Evolutionary conservation across 1,284 basidiomycete species (phyloP), one percentile per base, ranked within the genome.

Genomic region (Leccinum insolens): DNA sequence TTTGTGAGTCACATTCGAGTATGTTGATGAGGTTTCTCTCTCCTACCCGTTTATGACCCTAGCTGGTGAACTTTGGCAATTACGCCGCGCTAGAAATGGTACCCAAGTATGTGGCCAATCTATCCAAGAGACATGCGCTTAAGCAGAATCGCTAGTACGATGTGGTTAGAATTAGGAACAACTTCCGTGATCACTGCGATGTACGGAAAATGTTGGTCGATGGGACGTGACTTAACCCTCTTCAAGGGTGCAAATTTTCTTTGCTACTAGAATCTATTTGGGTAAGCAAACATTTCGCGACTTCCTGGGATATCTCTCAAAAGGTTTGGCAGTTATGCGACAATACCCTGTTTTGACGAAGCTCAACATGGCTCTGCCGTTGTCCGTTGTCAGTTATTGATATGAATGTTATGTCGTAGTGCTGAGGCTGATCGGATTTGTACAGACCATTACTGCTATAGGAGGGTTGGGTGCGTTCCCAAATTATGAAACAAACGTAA

Each of bases 171-270:
- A 49, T 12, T 44, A 2, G 69, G 44, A 41, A 20, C 59, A 22
- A 71, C 69, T 25, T 41, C 17, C 4, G 22, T 64, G 14, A 39
- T 67, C 41, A 62, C 68, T 60, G 49, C 68, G 46, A 31, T 15
- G 63, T 72, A 61, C 55, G 63, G 57, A 25, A 1, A 46, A 46
- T 14, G 58, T n/a, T 57, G 58, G 15, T 8, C 22, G 12, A 67
- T 14, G 25, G 49, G 34, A 9, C n/a, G 8, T 14, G 39, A 49
- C 17, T 41, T 14, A 57, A 17, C 37, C 20, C 31, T 39, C 55
- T 63, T 61, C 41, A 49, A 68, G 70, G 17, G 49, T 68, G 20
- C 65, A 65, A 14, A 22, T 62, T 22, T 69, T 64, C 57, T 69
- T 71, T 22, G 63, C 37, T 25, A 55, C 63, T 4, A 65, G 65